A percentile compares a stretch with the other conserved stretches of the same genome.
Conservation (phyloP, 495 filamentous ascomycete species). For the Lophiotrema nucula region DNA sequence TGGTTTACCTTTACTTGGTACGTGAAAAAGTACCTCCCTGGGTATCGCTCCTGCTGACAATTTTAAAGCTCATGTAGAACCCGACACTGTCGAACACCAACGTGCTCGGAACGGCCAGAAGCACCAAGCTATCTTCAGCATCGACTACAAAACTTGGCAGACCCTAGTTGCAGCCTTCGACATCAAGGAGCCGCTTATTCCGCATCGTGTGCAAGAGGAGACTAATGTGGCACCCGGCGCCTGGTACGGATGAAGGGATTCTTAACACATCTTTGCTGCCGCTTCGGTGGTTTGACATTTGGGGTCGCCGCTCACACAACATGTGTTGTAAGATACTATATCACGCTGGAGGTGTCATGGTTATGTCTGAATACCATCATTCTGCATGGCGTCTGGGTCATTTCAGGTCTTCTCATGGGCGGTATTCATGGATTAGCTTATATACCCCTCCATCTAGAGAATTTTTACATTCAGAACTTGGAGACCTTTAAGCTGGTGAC, state of each 20-base stretch:
- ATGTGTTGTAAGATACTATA: too few relatives aligned
- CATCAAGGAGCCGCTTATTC: constrained; percentile 76
- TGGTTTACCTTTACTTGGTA: constrained; percentile 70
- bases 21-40: constrained; percentile 42
- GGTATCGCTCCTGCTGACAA: background rate
- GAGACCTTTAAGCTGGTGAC: too few relatives aligned
- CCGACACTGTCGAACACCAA: constrained; percentile 48
- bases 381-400: too few relatives aligned
- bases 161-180: constrained; percentile 70
- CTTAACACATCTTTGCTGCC: too few relatives aligned
- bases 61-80: constrained; percentile 37
- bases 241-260: constrained; percentile 89
- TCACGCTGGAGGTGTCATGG: too few relatives aligned
- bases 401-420: too few relatives aligned
- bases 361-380: too few relatives aligned
- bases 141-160: constrained; percentile 81
- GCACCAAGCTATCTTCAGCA: constrained; percentile 78
- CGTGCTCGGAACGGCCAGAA: constrained; percentile 52
- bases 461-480: too few relatives aligned
- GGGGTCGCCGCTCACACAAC: too few relatives aligned
- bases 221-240: constrained; percentile 58
- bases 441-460: too few relatives aligned
- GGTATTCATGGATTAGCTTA: too few relatives aligned
- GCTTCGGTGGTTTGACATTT: too few relatives aligned
- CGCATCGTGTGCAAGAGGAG: constrained; percentile 67